Evolutionary conservation across 345 rosid species (phyloP), one percentile per base, ranked within the genome.

Genomic region (Hypericum androsaemum): DNA sequence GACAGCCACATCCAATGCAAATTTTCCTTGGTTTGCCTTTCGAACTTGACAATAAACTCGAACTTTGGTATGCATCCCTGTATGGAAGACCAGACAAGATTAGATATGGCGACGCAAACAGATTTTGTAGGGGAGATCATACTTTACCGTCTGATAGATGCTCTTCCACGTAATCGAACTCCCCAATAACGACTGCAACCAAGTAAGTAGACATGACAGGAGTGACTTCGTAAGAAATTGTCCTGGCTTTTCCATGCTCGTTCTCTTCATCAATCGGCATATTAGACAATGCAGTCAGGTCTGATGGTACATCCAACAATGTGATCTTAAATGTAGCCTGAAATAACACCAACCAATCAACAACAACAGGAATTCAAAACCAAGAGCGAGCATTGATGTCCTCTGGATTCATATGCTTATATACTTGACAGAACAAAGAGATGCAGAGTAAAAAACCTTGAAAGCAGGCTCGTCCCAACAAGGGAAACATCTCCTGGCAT

Each of bases 401-500:
- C n/a, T n/a, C n/a, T n/a, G n/a, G n/a, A n/a, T n/a, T n/a, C n/a
- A n/a, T n/a, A n/a, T n/a, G n/a, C n/a, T 9, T 13, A 41, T 54
- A 55, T 17, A 35, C 3, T 46, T 28, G 9, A 14, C 4, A 8
- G 41, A 40, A 16, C 47, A 16, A 66, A 3, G n/a, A n/a, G n/a
- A n/a, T 10, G n/a, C n/a, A n/a, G n/a, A n/a, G n/a, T n/a, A n/a
- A n/a, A n/a, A 41, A 37, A 84, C 98, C 95, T 92, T 92, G 95
- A 83, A 83, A 60, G 88, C 84, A 61, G 98, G 98, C 68, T 92
- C 96, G 59, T 92, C 98, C 98, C 98, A 88, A 57, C 98, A 92
- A 0, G 98, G 98, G 65, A 92, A 88, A 69, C 95, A 92, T 62
- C 81, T 75, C 66, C 98, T 78, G 22, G 96, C 96, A 75, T 92